Conservation (phyloP, 208 protist genomes). For the Acanthamoeba royreba region DNA sequence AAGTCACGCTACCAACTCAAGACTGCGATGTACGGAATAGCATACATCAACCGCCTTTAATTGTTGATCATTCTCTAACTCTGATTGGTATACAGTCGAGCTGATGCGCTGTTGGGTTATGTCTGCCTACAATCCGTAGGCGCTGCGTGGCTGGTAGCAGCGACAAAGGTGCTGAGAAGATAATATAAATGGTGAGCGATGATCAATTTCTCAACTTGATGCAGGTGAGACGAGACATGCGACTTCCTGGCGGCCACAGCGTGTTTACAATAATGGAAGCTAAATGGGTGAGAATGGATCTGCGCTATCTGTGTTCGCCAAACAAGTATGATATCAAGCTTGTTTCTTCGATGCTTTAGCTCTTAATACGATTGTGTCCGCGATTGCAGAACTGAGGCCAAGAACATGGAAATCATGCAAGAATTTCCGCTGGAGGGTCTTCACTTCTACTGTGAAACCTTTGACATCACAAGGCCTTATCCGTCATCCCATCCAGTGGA, state of each 20-base stretch:
- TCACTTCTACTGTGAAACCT: slow-evolving; percentile 79
- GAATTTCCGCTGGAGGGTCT: slow-evolving; percentile 69
- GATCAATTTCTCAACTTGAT: not conserved
- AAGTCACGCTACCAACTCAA: slow-evolving; percentile 21
- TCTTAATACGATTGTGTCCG: not conserved
- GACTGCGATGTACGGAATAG: slow-evolving; percentile 61
- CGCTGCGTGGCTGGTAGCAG: slow-evolving; percentile 51
- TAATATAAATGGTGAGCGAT: too few species aligned
- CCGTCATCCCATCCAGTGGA: slow-evolving; percentile 53
- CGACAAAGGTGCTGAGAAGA: slow-evolving; percentile 59
- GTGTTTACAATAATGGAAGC: slow-evolving; percentile 57
- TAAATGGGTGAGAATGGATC: slow-evolving; percentile 61
- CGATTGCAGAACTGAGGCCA: not conserved
- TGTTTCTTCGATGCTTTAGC: not conserved
- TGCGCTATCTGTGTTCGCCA: slow-evolving; percentile 32
- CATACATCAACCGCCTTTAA: too few species aligned
- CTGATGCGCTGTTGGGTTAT: slow-evolving; percentile 60
- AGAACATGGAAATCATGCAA: slow-evolving; percentile 62
- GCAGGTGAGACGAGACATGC: slow-evolving; percentile 50
- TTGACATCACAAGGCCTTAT: slow-evolving; percentile 73
- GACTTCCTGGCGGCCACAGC: slow-evolving; percentile 46
- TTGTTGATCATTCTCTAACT: too few species aligned
- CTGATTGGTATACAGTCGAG: too few species aligned
- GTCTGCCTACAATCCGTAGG: slow-evolving; percentile 38
- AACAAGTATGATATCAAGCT: not conserved